phyloP scores from a whole-genome alignment of 352 stramenopile genomes.

The Elongisporangium undulatum region DNA sequence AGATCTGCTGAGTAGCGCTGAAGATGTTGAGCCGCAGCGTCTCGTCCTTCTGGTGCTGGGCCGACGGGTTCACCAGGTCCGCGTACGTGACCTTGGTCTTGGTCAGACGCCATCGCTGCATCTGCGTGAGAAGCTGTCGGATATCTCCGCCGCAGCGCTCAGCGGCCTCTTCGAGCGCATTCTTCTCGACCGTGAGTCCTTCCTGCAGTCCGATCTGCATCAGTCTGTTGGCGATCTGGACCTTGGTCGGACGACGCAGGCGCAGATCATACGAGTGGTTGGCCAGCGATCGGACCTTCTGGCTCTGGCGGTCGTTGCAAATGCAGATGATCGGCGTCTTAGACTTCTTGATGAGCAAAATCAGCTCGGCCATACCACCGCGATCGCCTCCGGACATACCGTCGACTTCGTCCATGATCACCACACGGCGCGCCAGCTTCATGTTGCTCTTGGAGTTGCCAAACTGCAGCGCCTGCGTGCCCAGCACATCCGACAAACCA shows the following conservation, averaged over 20 bases:
- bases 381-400: constrained; percentile 97
- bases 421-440: constrained; percentile 81
- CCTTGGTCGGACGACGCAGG: constrained; percentile 93
- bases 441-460: constrained; percentile 48
- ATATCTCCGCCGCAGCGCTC: constrained; percentile 98
- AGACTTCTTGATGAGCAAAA: constrained; percentile 98
- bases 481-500: constrained; percentile 89
- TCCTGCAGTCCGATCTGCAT: constrained; percentile 90
- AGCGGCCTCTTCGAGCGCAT: constrained; percentile 95
- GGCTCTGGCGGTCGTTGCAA: constrained; percentile 98
- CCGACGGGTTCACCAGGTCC: constrained; percentile 76
- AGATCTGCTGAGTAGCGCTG: constrained; percentile 92
- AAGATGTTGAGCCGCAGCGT: constrained; percentile 94
- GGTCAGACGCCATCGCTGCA: constrained; percentile 95
- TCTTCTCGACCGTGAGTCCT: constrained; percentile 93
- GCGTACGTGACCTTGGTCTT: constrained; percentile 80
- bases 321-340: constrained; percentile 99
- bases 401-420: constrained; percentile 99
- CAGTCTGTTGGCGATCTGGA: constrained; percentile 89
- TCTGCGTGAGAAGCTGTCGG: constrained; percentile 94
- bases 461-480: constrained; percentile 91
- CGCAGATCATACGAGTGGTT: constrained; percentile 98
- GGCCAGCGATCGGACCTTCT: constrained; percentile 93
- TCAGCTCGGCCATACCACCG: constrained; percentile 97
- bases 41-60: constrained; percentile 89